A percentile compares a stretch with the other conserved stretches of the same genome.
Evolutionary conservation across 176 grass and related monocot species (phyloP).

Genomic region (Phoenix roebelenii): DNA sequence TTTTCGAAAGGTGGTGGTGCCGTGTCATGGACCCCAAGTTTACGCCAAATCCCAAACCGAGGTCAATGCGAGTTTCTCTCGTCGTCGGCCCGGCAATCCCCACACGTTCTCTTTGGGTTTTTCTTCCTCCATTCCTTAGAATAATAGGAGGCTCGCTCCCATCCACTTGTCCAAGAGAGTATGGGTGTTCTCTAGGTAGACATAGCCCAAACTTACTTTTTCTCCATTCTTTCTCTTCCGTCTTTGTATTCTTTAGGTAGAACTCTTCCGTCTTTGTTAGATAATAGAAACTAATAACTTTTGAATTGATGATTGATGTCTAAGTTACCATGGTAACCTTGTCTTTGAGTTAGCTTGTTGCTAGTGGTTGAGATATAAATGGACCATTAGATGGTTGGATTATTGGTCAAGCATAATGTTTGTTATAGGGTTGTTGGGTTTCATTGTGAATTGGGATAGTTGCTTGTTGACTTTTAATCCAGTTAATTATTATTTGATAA

Average conservation of each 20-base stretch:
- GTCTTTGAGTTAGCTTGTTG: conserved; percentile 15
- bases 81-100: conserved; percentile 37
- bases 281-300: conserved; percentile 35
- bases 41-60: conserved; percentile 18
- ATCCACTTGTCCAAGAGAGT: conserved; percentile 49
- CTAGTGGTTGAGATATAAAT: too few relatives aligned
- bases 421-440: conserved; percentile 16
- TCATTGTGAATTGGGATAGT: conserved; percentile 21
- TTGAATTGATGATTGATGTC: conserved; percentile 26
- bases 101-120: conserved; percentile 50
- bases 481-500: conserved; percentile 26
- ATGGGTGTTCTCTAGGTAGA: conserved; percentile 22
- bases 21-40: background rate
- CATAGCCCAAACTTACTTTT: conserved; percentile 14
- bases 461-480: conserved; percentile 23
- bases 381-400: conserved; percentile 3
- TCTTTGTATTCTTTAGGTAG: background rate
- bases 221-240: conserved; percentile 17
- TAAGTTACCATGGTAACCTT: conserved; percentile 23
- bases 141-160: conserved; percentile 18
- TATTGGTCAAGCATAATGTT: conserved; percentile 13
- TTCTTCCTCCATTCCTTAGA: conserved; percentile 38
- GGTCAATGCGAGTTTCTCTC: conserved; percentile 60
- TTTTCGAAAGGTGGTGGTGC: conserved; percentile 28
- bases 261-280: conserved; percentile 20